Conservation (phyloP, 495 filamentous ascomycete species). For the Penicillium lagena region DNA sequence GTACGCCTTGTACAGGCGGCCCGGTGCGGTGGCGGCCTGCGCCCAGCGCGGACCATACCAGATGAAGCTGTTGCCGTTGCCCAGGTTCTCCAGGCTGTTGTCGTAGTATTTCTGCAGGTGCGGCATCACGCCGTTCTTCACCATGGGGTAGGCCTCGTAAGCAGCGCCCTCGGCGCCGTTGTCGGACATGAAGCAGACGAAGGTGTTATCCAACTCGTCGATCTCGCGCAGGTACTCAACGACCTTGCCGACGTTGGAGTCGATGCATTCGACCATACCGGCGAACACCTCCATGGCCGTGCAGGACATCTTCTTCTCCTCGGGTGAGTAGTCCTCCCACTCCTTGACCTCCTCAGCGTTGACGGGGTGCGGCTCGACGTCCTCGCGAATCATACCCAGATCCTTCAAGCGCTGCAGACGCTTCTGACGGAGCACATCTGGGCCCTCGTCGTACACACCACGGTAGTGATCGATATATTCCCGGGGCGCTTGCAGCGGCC, state of each 20-base stretch:
- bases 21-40: conserved; percentile 56
- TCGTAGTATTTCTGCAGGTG: conserved; percentile 56
- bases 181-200: conserved; percentile 58
- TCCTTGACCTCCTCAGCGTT: conserved; percentile 46
- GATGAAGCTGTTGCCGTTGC: conserved; percentile 54
- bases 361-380: conserved; percentile 48
- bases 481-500: conserved; percentile 52
- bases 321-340: conserved; percentile 44
- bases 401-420: conserved; percentile 46
- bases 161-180: conserved; percentile 60
- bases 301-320: conserved; percentile 45
- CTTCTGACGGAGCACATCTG: conserved; percentile 44
- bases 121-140: conserved; percentile 43
- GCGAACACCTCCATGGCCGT: conserved; percentile 58
- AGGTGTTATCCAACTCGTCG: conserved; percentile 57
- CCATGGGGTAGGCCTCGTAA: conserved; percentile 53
- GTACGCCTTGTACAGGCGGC: conserved; percentile 55
- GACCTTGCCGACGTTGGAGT: conserved; percentile 54
- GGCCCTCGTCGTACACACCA: conserved; percentile 52
- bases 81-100: conserved; percentile 56
- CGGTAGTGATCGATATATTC: conserved; percentile 47
- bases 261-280: conserved; percentile 59
- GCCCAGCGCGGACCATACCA: conserved; percentile 64
- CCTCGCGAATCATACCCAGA: conserved; percentile 42
- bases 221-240: conserved; percentile 48